These are phyloP conservation scores for Hymenoscyphus infarciens DNA, from an alignment of 2,329 filamentous ascomycete species.

Conservation along the genomic window DNA sequence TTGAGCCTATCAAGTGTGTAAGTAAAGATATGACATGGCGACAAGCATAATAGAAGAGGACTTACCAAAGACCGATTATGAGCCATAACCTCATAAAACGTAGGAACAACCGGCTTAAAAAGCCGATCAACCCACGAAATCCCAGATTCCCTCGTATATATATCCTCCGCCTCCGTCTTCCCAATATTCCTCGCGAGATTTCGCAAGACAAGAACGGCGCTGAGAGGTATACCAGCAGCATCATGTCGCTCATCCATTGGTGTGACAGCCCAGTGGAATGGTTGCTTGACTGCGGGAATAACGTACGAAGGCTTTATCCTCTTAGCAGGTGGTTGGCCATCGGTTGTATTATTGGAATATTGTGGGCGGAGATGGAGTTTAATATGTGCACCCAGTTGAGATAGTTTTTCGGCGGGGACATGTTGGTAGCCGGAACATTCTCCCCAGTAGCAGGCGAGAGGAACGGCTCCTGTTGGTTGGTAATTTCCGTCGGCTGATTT, in stretches of 20 bases:
- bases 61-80: slow-evolving; percentile 62
- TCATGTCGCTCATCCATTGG: slow-evolving; percentile 53
- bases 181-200: slow-evolving; percentile 69
- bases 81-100: slow-evolving; percentile 65
- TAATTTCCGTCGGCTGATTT: slow-evolving; percentile 55
- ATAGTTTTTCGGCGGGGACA: slow-evolving; percentile 34
- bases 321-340: slow-evolving; percentile 26
- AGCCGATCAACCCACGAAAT: slow-evolving; percentile 64
- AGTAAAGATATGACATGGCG: neutral
- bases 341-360: slow-evolving; percentile 12
- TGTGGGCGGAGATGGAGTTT: slow-evolving; percentile 33
- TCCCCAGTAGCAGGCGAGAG: slow-evolving; percentile 63
- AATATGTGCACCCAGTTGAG: slow-evolving; percentile 33
- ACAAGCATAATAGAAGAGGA: neutral
- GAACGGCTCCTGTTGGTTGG: slow-evolving; percentile 47
- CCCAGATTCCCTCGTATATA: slow-evolving; percentile 47
- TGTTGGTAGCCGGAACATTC: slow-evolving; percentile 56
- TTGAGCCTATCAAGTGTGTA: slow-evolving; percentile 11
- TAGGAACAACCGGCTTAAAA: slow-evolving; percentile 62
- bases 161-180: slow-evolving; percentile 58
- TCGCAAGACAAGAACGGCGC: slow-evolving; percentile 70
- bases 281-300: slow-evolving; percentile 48
- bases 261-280: slow-evolving; percentile 54
- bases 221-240: slow-evolving; percentile 74
- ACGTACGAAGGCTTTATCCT: slow-evolving; percentile 33